Base-by-base conservation (phyloP, 139 green algal genomes). In the Chlamydomonas sphaeroides region DNA sequence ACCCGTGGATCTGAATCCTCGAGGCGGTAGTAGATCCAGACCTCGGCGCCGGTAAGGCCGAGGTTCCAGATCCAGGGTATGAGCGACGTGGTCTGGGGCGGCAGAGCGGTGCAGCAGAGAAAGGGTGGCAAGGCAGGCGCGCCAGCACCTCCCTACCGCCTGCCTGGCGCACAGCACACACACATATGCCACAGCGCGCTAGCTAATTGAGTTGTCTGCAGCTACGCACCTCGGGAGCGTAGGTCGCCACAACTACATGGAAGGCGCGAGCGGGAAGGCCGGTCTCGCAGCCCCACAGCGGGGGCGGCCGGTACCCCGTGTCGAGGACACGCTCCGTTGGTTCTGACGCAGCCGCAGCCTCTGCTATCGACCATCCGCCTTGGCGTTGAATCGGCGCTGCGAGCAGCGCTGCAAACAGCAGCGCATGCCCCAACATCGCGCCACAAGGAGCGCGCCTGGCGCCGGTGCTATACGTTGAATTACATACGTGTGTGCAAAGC, bases 61-160 rank as follows among this genome's bases (percentile, higher is more conserved):
- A 86, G 45, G 30, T 86, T 75, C 69, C 68, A 79, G 38, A 86
- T 68, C 80, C 80, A 86, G 0, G 70, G 80, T 6, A 86, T 25
- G 23, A 80, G 33, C 45, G 70, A 38, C 38, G 35, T 79, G 25
- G 51, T 53, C 67, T 78, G 79, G 6, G 20, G 42, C 0, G 1
- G 2, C 30, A 7, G 35, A 23, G 1, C n/a, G 70, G 33, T 2
- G 6, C 7, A 35, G 26, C 5, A 36, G n/a, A n/a, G n/a, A n/a
- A n/a, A n/a, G n/a, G n/a, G n/a, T n/a, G n/a, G n/a, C n/a, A n/a
- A n/a, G n/a, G n/a, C n/a, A n/a, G n/a, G n/a, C 30, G 26, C 5
- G 6, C 3, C 57, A 5, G 3, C 26, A 35, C 21, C 5, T 28
- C 28, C 28, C 17, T 33, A 25, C 26, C 57, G 5, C 57, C 57